phyloP scores from a whole-genome alignment of 768 basidiomycete species.

The Collybiopsis confluens region DNA sequence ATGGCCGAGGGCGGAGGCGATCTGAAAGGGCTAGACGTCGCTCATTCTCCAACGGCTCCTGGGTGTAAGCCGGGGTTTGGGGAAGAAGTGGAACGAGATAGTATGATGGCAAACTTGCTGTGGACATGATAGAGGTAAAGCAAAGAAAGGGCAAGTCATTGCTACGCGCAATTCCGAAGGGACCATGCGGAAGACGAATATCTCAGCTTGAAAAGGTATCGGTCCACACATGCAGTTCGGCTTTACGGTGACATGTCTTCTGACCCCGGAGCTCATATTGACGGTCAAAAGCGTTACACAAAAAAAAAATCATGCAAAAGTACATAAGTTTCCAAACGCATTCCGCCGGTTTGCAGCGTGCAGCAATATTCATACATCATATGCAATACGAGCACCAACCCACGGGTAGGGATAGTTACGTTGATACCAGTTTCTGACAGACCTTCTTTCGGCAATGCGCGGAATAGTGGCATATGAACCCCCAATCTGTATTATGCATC shows the following conservation, averaged over 20 bases:
- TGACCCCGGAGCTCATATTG: no score
- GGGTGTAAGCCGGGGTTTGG: constrained; percentile 45
- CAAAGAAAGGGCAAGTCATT: not conserved
- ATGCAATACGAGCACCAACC: constrained; percentile 66
- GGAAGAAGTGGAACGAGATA: constrained; percentile 26
- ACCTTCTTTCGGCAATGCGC: constrained; percentile 68
- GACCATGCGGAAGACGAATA: no score
- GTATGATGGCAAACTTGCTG: constrained; percentile 51
- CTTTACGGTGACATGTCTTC: no score
- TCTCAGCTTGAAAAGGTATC: no score
- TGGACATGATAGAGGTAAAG: constrained; percentile 39
- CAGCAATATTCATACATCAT: constrained; percentile 23
- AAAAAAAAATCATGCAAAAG: no score
- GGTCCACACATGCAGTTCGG: no score
- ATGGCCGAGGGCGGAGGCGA: constrained; percentile 32
- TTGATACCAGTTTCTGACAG: constrained; percentile 90
- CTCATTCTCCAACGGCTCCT: constrained; percentile 50
- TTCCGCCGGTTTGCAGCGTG: no score
- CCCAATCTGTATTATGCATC: constrained; percentile 56
- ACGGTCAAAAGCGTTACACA: no score
- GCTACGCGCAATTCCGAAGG: not conserved
- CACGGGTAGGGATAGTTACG: constrained; percentile 88
- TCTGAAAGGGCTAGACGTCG: constrained; percentile 46
- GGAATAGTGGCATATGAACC: constrained; percentile 88
- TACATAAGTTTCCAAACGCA: no score